A percentile compares a stretch with the other conserved stretches of the same genome.
phyloP scores from a whole-genome alignment of 371 early-diverging fungal species.

The Apophysomyces sp. region DNA sequence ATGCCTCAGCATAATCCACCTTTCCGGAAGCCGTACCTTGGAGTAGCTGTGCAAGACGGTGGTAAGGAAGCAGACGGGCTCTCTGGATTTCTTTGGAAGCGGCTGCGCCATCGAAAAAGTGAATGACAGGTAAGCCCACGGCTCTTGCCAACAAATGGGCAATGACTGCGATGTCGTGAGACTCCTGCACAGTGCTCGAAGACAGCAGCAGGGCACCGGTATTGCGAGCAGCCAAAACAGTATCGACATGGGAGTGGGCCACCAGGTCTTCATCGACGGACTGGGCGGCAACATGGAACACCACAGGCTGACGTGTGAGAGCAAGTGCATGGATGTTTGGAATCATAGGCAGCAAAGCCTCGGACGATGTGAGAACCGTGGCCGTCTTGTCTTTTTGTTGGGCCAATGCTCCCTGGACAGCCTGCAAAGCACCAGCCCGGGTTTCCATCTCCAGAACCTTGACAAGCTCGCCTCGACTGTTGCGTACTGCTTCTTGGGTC shows the following conservation, averaged over 20 bases:
- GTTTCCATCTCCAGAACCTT: constrained; percentile 75
- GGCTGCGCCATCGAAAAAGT: constrained; percentile 70
- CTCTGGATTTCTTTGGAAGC: constrained; percentile 48
- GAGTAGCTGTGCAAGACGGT: constrained; percentile 33
- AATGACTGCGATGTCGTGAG: constrained; percentile 73
- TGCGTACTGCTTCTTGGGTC: constrained; percentile 54
- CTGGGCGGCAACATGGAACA: constrained; percentile 81
- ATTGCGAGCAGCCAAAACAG: constrained; percentile 67
- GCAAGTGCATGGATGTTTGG: constrained; percentile 77
- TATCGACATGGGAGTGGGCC: constrained; percentile 57
- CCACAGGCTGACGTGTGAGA: constrained; percentile 61
- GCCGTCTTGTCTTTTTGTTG: constrained; percentile 34
- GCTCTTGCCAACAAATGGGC: constrained; percentile 66
- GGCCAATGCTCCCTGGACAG: constrained; percentile 77
- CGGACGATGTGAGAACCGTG: constrained; percentile 72
- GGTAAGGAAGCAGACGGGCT: constrained; percentile 47
- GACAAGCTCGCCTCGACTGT: constrained; percentile 63
- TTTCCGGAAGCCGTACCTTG: constrained; percentile 3
- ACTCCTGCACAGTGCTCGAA: constrained; percentile 76
- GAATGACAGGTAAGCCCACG: constrained; percentile 67
- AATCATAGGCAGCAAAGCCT: constrained; percentile 78
- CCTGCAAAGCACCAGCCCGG: constrained; percentile 77
- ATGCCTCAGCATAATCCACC: constrained; percentile 22
- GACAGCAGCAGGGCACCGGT: constrained; percentile 67
- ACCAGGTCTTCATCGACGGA: constrained; percentile 60